Evolutionary conservation across 352 stramenopile genomes (phyloP).

Genomic region (Phytophthora fragariaefolia): DNA sequence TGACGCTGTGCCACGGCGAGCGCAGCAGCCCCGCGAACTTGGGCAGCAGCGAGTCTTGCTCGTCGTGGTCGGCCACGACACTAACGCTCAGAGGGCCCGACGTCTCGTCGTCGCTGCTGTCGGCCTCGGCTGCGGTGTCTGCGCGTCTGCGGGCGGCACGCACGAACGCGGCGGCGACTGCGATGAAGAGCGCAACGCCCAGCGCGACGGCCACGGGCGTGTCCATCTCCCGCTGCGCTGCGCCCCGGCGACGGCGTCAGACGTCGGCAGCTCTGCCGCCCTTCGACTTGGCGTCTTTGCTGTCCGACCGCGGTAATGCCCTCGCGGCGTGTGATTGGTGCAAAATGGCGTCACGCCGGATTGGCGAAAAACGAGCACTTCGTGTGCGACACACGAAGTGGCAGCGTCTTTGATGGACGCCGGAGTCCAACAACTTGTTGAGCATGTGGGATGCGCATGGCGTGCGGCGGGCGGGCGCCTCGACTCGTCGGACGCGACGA

Average conservation of each 20-base stretch:
- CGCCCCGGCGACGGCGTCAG: not conserved
- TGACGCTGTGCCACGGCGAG: constrained; percentile 25
- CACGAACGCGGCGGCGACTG: constrained; percentile 21
- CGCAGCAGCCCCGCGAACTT: constrained; percentile 26
- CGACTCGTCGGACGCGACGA: not conserved
- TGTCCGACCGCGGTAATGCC: not conserved
- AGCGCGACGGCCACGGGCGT: constrained; percentile 7
- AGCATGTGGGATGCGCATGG: not conserved
- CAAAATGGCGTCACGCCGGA: not conserved
- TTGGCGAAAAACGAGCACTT: not conserved
- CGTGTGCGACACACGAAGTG: not conserved
- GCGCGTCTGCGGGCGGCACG: constrained; percentile 2
- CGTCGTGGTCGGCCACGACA: constrained; percentile 29
- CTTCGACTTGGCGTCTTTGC: not conserved
- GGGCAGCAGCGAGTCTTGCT: constrained; percentile 37
- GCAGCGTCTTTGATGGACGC: not conserved
- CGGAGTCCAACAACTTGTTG: not conserved
- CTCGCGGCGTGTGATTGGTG: not conserved
- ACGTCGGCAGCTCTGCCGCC: not conserved
- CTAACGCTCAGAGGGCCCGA: constrained; percentile 19
- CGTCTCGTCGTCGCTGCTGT: constrained; percentile 39
- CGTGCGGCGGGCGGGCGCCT: not conserved
- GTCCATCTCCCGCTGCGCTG: constrained; percentile 11
- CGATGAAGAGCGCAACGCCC: not conserved
- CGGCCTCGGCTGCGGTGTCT: constrained; percentile 5